These are phyloP conservation scores for Aspergillus avenaceus DNA, from an alignment of 495 filamentous ascomycete species.

Conservation along the genomic window DNA sequence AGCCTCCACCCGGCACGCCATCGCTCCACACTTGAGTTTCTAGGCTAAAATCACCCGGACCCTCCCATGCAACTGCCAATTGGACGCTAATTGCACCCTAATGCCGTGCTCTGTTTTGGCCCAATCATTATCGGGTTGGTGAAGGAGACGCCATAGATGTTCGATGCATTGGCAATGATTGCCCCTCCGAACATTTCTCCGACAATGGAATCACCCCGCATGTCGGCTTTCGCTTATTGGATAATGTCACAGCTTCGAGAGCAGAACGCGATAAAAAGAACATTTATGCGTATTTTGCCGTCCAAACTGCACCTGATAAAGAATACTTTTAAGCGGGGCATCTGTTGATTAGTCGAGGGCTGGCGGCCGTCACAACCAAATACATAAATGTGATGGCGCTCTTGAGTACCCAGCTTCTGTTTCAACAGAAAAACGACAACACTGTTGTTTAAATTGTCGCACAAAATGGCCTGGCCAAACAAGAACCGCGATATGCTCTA, in stretches of 20 bases:
- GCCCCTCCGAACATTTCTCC: slow-evolving; percentile 23
- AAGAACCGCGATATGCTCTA: slow-evolving; percentile 56
- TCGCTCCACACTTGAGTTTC: neutral
- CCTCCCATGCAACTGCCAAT: neutral
- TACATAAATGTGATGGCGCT: neutral
- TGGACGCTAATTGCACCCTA: neutral
- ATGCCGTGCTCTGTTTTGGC: neutral
- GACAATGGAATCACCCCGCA: slow-evolving; percentile 3
- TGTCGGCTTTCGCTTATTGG: too few species aligned
- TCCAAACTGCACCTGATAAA: too few species aligned
- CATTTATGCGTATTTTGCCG: too few species aligned
- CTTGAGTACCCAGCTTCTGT: neutral
- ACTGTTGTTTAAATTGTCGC: too few species aligned
- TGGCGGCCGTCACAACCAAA: neutral
- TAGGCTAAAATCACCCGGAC: neutral
- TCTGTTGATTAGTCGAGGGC: neutral
- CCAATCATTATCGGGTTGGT: neutral
- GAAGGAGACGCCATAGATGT: neutral
- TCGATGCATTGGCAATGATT: too few species aligned
- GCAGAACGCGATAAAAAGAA: too few species aligned
- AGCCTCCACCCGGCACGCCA: slow-evolving; percentile 8
- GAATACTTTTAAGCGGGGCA: too few species aligned
- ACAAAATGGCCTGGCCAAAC: slow-evolving; percentile 23
- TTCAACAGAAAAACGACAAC: too few species aligned
- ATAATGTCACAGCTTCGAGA: too few species aligned